Base-by-base conservation (phyloP, 2,329 filamentous ascomycete genomes). In the Cladosporium sp. region DNA sequence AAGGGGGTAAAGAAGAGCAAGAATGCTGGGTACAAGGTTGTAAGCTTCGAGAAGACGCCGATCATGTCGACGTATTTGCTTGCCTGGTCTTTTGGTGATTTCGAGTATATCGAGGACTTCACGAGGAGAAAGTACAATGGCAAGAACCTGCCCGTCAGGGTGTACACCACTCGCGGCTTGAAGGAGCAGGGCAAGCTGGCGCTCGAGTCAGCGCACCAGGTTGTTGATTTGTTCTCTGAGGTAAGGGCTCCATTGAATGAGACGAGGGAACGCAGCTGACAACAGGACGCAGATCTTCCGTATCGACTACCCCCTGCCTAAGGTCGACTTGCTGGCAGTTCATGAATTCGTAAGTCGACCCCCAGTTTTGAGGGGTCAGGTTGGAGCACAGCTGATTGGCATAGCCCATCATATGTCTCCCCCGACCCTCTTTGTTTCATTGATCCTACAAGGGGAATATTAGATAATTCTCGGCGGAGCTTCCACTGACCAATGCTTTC, bases 171-270 rank as follows among this genome's bases (percentile, higher is more conserved):
- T 9, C 85, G 84, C 57, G 93, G 93, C n/a, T 78, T 98, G 57
- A 91, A 95, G 72, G 85, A 95, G 59, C 91, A 97, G 73, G 93
- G 90, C 50, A 83, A 81, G 22, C 95, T 88, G 74, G 93, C 93
- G 37, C 74, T 98, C 56, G 83, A 95, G 67, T 92, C 95, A 69
- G 91, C 92, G 22, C 88, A 91, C 66, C 87, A 92, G 73, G 87
- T 93, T 60, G 89, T 98, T 50, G 93, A 98, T 72, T 95, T 90
- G 73, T 98, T 95, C 74, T 97, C 92, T 0, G 89, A 96, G 62
- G 78, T 73, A 54, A 28, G 61, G 16, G n/a, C n/a, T 3, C 3
- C 11, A 18, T 48, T 16, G 28, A 10, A 10, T 31, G 22, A 37
- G 31, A 9, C 11, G 6, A 16, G 14, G 16, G 34, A 10, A 2